Base-by-base conservation (phyloP, 768 basidiomycete species). In the Collybiopsis luxurians region DNA sequence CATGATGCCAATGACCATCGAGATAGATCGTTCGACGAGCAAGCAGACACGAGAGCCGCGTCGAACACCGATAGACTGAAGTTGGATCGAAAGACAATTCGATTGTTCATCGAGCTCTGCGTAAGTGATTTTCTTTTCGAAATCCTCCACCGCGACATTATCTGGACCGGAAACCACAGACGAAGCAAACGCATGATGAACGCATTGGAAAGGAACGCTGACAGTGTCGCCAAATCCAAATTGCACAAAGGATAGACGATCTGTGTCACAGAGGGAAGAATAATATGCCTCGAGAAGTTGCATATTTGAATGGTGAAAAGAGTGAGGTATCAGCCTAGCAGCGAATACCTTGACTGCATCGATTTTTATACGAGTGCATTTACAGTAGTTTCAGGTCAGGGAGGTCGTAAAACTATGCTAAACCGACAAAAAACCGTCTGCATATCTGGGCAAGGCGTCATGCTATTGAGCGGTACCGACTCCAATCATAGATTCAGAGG, bases 131-230 rank as follows among this genome's bases (percentile, higher is more conserved):
- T 66, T 67, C 31, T 76, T 64, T 23, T 71, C 71, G 47, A 76
- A 70, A 59, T 83, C 75, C 65, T 83, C 79, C 15, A 81, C 79
- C 21, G 83, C 83, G 31, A 79, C 65, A 17, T 69, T 66, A 50
- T 75, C 61, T 17, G 82, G 80, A 30, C 72, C 69, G 13, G 58
- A 56, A n/a, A 60, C 63, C 24, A 77, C 81, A 58, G 80, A 74
- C 54, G 67, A 68, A 50, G 76, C 75, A 64, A 86, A 84, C 19
- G 83, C 83, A 57, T 82, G 79, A 61, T 84, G 83, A 31, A 84
- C 72, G 61, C 77, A 80, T 59, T 67, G 65, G 67, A 81, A 83
- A 9, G 80, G 76, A 21, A 68, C 61, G 30, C 64, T 28, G 34
- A 67, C 64, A 11, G 64, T 64, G 51, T 70, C 61, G 36, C 80